A percentile compares a stretch with the other conserved stretches of the same genome.
Evolutionary conservation across 176 grass and related monocot genomes (phyloP).

Genomic region (Avena insularis): DNA sequence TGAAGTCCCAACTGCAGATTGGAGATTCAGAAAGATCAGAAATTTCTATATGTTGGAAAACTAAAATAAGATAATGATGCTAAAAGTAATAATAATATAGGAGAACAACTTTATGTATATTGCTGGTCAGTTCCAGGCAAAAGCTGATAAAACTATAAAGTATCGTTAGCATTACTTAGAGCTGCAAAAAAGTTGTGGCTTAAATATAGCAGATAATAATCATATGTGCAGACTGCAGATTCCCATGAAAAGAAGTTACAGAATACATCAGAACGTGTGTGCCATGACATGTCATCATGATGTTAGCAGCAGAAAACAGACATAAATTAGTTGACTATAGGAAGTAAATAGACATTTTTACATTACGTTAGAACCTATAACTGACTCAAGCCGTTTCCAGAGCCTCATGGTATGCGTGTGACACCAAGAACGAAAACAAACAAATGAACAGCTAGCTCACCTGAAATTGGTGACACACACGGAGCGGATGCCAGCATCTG

Average conservation of each 20-base stretch:
- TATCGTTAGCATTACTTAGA: slow-evolving; percentile 18
- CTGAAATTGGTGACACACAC: slow-evolving; percentile 98
- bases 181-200: background rate
- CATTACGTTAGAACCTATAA: background rate
- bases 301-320: background rate
- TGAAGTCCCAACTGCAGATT: slow-evolving; percentile 92
- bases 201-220: slow-evolving; percentile 10
- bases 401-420: background rate
- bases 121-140: background rate
- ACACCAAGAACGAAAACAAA: background rate
- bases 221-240: background rate
- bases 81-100: background rate
- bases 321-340: background rate
- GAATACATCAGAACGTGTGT: background rate
- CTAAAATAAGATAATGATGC: background rate
- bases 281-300: background rate
- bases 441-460: slow-evolving; percentile 37
- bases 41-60: background rate
- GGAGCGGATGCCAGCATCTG: slow-evolving; percentile 91
- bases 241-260: background rate
- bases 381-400: background rate
- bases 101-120: background rate
- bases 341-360: background rate
- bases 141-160: background rate
- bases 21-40: slow-evolving; percentile 22